Evolutionary conservation across 345 rosid species (phyloP).

Genomic region (Hibiscus syriacus): DNA sequence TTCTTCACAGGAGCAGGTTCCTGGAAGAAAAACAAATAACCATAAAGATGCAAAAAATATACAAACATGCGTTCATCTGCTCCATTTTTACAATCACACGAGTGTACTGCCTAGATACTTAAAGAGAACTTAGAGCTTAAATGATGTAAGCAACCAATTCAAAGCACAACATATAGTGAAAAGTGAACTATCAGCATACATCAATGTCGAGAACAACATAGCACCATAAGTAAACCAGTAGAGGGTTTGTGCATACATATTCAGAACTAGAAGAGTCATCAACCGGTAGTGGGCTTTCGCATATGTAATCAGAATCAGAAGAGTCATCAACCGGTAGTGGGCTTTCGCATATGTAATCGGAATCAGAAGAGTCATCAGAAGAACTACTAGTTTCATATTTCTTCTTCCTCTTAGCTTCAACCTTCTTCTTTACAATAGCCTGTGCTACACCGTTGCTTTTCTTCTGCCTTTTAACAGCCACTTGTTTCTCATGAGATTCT

Average conservation of each 20-base stretch:
- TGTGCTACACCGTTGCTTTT: slow-evolving; percentile 8
- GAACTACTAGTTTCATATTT: background rate
- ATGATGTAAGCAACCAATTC: background rate
- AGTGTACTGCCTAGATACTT: too few species aligned
- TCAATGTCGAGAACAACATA: background rate
- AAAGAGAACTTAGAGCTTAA: too few species aligned
- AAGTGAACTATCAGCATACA: background rate
- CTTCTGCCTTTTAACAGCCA: slow-evolving; percentile 5
- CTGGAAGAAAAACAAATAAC: background rate
- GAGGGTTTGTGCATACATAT: slow-evolving; percentile 13
- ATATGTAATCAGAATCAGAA: slow-evolving; percentile 43
- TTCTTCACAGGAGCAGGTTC: too few species aligned
- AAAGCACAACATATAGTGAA: background rate
- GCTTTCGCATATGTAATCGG: slow-evolving; percentile 34
- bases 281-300: too few species aligned
- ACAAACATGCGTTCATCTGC: background rate
- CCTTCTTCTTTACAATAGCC: slow-evolving; percentile 7
- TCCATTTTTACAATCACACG: background rate
- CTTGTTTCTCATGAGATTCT: background rate
- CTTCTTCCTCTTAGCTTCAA: slow-evolving; percentile 7
- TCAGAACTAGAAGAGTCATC: slow-evolving; percentile 33
- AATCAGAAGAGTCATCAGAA: slow-evolving; percentile 19
- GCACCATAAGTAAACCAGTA: background rate
- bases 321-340: background rate
- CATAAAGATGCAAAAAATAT: background rate